Conservation (phyloP, 2,329 filamentous ascomycete genomes). For the Cladosporium colombiae region DNA sequence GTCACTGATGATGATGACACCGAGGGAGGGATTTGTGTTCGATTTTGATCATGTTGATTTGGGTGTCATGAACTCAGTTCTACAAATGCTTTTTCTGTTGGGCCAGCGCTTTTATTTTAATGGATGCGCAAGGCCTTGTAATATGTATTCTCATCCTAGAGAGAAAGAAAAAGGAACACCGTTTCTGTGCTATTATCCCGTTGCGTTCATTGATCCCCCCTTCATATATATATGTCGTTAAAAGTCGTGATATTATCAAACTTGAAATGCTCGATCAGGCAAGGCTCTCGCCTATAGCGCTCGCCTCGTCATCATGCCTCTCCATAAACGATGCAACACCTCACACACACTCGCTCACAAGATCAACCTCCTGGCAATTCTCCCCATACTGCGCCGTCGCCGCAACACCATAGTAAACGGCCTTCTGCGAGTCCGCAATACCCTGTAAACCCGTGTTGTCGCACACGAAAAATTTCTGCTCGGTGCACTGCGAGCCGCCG, state of each 20-base stretch:
- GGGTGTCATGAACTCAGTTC: not conserved
- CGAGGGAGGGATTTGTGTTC: not conserved
- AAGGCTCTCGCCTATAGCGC: too few species aligned
- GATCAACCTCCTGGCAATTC: slow-evolving; percentile 17
- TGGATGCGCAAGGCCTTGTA: not conserved
- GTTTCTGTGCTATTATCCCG: not conserved
- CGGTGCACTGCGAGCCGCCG: slow-evolving; percentile 7
- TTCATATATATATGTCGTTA: not conserved
- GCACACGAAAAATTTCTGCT: slow-evolving; percentile 19
- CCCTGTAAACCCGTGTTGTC: slow-evolving; percentile 13
- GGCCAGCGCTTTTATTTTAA: not conserved
- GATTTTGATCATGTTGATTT: not conserved
- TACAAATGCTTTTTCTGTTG: not conserved
- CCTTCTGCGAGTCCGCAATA: slow-evolving; percentile 15
- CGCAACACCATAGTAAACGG: slow-evolving; percentile 14
- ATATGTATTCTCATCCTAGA: not conserved
- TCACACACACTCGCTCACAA: slow-evolving; percentile 20
- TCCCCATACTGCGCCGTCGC: slow-evolving; percentile 8
- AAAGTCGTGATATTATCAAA: not conserved
- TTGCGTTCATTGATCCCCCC: not conserved
- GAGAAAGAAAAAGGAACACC: not conserved
- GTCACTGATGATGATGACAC: not conserved
- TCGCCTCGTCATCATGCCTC: not conserved
- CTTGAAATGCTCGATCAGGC: not conserved
- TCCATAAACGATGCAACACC: not conserved